These are phyloP conservation scores for Albifimbria verrucaria DNA, from an alignment of 2,329 filamentous ascomycete genomes.

Conservation along the genomic window DNA sequence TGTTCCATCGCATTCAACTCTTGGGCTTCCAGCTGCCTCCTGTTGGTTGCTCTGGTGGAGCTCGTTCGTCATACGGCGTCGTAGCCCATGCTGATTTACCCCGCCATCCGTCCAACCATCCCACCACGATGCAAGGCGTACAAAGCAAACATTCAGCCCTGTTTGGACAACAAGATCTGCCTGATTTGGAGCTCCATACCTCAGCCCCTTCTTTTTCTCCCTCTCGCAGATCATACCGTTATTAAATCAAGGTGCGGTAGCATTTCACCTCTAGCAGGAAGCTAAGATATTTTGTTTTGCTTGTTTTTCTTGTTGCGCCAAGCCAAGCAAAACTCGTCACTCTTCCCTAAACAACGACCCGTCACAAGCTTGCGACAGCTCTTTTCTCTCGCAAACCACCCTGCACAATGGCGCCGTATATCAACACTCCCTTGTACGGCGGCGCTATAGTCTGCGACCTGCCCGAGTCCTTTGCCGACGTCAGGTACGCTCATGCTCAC, in stretches of 20 bases:
- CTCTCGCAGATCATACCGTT: neutral
- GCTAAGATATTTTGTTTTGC: neutral
- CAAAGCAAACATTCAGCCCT: neutral
- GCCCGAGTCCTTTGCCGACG: slow-evolving; percentile 66
- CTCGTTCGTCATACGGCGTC: neutral
- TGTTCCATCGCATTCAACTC: too few relatives aligned
- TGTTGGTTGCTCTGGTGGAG: too few relatives aligned
- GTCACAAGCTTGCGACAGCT: too few relatives aligned
- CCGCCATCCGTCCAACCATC: neutral
- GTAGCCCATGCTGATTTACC: neutral
- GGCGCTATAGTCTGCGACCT: slow-evolving; percentile 69
- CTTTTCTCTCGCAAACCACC: neutral
- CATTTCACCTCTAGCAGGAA: neutral
- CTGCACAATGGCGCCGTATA: slow-evolving; percentile 49
- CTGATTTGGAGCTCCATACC: neutral
- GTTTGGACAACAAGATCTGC: neutral
- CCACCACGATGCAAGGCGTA: neutral
- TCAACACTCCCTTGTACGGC: slow-evolving; percentile 63
- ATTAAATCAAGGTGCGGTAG: neutral
- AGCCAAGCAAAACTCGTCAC: neutral
- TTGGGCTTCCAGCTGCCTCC: too few relatives aligned
- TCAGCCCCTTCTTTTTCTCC: neutral
- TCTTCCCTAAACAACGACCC: neutral
- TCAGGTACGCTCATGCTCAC: slow-evolving; percentile 52
- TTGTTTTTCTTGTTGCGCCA: neutral